A percentile compares a stretch with the other conserved stretches of the same genome.
phyloP scores from a whole-genome alignment of 2,329 filamentous ascomycete genomes.

The Cyanodermella asteris region DNA sequence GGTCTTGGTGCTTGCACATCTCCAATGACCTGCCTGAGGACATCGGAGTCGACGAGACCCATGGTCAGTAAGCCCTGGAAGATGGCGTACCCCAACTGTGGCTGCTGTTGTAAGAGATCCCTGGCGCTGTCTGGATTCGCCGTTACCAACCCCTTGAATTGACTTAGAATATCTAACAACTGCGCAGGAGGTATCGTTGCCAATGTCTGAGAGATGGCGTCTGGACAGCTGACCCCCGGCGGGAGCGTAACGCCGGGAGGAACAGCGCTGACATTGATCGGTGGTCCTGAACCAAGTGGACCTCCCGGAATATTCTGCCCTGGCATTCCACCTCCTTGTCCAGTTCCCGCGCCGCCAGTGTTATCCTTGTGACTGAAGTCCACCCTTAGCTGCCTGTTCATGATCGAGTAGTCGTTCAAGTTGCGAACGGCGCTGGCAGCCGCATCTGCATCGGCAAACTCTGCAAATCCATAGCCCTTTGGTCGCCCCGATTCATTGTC shows the following conservation, averaged over 20 bases:
- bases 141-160: constrained; percentile 81
- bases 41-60: constrained; percentile 69
- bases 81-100: constrained; percentile 81
- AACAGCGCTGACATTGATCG: constrained; percentile 49
- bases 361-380: constrained; percentile 76
- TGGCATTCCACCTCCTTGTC: constrained; percentile 24
- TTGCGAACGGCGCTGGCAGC: constrained; percentile 89
- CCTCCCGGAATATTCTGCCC: constrained; percentile 15
- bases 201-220: constrained; percentile 81
- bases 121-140: constrained; percentile 64
- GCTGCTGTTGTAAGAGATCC: constrained; percentile 68
- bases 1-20: constrained; percentile 24
- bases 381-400: constrained; percentile 81
- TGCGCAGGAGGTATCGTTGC: constrained; percentile 69
- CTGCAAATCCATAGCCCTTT: constrained; percentile 91
- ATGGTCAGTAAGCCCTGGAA: constrained; percentile 88
- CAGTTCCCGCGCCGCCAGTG: constrained; percentile 29
- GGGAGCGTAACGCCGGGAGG: constrained; percentile 70
- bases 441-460: constrained; percentile 80
- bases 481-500: constrained; percentile 86
- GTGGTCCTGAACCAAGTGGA: constrained; percentile 17
- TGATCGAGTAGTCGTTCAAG: constrained; percentile 83
- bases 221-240: constrained; percentile 60
- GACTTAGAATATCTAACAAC: constrained; percentile 75
- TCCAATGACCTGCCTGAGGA: constrained; percentile 64